phyloP scores from a whole-genome alignment of 345 rosid species.

The Ricinus communis region DNA sequence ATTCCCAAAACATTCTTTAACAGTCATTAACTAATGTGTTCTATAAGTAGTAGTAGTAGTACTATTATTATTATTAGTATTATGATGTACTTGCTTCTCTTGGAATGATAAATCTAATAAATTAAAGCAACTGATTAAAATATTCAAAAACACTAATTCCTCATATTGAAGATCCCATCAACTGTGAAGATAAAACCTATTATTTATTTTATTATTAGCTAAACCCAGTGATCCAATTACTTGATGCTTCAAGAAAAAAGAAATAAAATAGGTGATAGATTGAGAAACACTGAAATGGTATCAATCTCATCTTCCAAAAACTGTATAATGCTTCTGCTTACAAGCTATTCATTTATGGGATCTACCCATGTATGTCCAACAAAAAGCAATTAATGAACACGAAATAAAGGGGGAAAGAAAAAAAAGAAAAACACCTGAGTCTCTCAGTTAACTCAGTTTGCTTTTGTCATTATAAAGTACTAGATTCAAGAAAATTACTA shows the following conservation, averaged over 20 bases:
- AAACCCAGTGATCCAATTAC: not conserved
- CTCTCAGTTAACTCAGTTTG: conserved; percentile 47
- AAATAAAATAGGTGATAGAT: not conserved
- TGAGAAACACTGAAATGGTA: conserved; percentile 3
- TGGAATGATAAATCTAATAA: no score
- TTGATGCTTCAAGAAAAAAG: no score
- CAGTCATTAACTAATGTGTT: conserved; percentile 18
- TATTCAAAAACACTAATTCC: not conserved
- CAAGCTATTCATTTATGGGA: not conserved
- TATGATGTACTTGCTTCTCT: not conserved
- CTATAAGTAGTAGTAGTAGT: conserved; percentile 19
- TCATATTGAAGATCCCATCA: conserved; percentile 1
- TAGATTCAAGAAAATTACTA: not conserved
- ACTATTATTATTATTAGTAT: not conserved
- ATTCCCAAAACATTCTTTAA: conserved; percentile 38
- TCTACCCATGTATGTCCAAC: not conserved
- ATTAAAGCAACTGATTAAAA: not conserved
- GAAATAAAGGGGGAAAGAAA: no score
- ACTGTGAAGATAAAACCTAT: not conserved
- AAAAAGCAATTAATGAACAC: conserved; percentile 7
- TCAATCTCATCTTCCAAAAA: not conserved
- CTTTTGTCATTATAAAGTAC: conserved; percentile 21
- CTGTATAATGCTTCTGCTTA: not conserved
- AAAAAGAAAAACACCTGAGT: conserved; percentile 29
- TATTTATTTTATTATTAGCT: not conserved